These are phyloP conservation scores for Pulveroboletus sp. DNA, from an alignment of 768 basidiomycete species.

Conservation along the genomic window DNA sequence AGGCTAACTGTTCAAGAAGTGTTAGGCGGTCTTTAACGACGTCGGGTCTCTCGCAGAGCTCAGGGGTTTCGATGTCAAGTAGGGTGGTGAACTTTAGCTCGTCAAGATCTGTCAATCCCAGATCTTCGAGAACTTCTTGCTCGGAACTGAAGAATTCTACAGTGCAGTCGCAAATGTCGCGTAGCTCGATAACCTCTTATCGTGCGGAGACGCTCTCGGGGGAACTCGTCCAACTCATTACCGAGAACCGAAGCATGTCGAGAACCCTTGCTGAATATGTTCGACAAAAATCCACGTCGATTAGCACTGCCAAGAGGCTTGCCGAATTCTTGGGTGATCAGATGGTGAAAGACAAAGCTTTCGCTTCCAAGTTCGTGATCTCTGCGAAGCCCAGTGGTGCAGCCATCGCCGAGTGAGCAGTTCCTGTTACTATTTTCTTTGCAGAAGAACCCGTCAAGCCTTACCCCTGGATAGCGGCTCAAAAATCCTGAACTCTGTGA, in stretches of 20 bases:
- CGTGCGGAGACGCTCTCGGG: slow-evolving; percentile 79
- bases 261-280: slow-evolving; percentile 95
- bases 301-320: slow-evolving; percentile 90
- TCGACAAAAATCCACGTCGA: slow-evolving; percentile 96
- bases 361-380: slow-evolving; percentile 98
- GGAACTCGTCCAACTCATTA: slow-evolving; percentile 95
- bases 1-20: slow-evolving; percentile 96
- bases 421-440: slow-evolving; percentile 96
- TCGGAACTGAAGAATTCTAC: slow-evolving; percentile 96
- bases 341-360: slow-evolving; percentile 99
- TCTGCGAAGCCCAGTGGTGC: slow-evolving; percentile 89
- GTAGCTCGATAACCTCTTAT: slow-evolving; percentile 93
- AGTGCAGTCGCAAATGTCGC: slow-evolving; percentile 89
- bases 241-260: slow-evolving; percentile 97
- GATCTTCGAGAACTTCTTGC: slow-evolving; percentile 95
- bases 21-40: slow-evolving; percentile 98
- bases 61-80: slow-evolving; percentile 98
- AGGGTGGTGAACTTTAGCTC: slow-evolving; percentile 93
- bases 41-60: slow-evolving; percentile 96
- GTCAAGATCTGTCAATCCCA: slow-evolving; percentile 99
- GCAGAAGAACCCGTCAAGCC: slow-evolving; percentile 89
- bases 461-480: slow-evolving; percentile 93
- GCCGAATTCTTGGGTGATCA: slow-evolving; percentile 96
- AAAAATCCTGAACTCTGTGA: slow-evolving; percentile 84
- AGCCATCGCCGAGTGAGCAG: slow-evolving; percentile 93